These are phyloP conservation scores for Davidsoniella australis DNA, from an alignment of 2,329 filamentous ascomycete species.

Conservation along the genomic window DNA sequence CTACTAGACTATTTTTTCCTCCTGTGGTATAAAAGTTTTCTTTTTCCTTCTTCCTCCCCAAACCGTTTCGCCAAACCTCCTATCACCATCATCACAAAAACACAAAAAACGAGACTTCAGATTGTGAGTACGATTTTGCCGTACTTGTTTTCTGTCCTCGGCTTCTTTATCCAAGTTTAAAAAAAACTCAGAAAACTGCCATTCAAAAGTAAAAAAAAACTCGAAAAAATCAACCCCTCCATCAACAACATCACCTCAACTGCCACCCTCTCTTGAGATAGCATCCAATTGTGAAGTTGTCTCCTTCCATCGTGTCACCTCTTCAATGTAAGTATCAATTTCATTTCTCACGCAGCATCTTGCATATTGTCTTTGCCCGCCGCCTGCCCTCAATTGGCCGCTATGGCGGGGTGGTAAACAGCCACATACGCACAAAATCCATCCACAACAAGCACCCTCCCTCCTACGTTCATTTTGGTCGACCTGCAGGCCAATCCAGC, in stretches of 20 bases:
- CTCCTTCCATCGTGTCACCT: conserved; percentile 11
- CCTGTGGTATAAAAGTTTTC: conserved; percentile 15
- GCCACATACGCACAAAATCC: no score
- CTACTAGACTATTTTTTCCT: no score
- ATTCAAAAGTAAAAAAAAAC: conserved; percentile 31
- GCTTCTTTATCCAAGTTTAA: conserved; percentile 26
- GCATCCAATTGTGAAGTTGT: conserved; percentile 9
- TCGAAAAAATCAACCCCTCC: conserved; percentile 44
- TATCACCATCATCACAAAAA: conserved; percentile 29
- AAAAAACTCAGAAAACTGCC: conserved; percentile 14
- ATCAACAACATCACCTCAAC: conserved; percentile 21
- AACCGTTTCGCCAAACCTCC: conserved; percentile 28
- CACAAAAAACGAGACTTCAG: conserved; percentile 29
- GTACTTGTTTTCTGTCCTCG: conserved; percentile 44
- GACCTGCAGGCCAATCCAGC: no score
- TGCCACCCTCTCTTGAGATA: conserved; percentile 8
- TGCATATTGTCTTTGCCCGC: no score
- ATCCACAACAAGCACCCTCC: no score
- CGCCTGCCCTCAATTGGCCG: no score
- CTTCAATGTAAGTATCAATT: not conserved
- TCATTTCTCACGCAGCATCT: no score
- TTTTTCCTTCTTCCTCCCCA: conserved; percentile 24
- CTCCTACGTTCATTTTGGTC: no score
- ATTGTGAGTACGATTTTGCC: conserved; percentile 39
- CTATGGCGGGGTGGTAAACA: not conserved